A percentile compares a stretch with the other conserved stretches of the same genome.
These are phyloP conservation scores for Colletotrichum kahawae DNA, from an alignment of 2,329 filamentous ascomycete species.

Conservation along the genomic window DNA sequence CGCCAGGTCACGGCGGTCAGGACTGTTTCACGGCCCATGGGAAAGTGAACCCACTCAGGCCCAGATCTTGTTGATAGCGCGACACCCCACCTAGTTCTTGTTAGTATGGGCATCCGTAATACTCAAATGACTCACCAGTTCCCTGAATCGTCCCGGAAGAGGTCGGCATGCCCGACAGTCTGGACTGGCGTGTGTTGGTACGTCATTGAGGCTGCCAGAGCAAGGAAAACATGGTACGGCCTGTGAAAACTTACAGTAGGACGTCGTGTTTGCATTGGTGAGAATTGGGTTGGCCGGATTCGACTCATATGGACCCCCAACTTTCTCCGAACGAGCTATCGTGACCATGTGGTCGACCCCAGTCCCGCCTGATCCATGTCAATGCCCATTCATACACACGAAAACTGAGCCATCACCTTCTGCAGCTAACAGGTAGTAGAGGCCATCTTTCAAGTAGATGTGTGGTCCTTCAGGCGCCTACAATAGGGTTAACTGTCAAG, in stretches of 20 bases:
- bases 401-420: constrained; percentile 38
- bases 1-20: constrained; percentile 43
- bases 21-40: constrained; percentile 48
- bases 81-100: constrained; percentile 35
- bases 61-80: constrained; percentile 45
- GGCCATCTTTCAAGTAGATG: constrained; percentile 54
- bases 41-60: constrained; percentile 40
- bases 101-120: not conserved
- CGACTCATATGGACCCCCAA: constrained; percentile 50
- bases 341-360: constrained; percentile 53
- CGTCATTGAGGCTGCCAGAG: not conserved
- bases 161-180: constrained; percentile 60
- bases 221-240: not conserved
- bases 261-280: constrained; percentile 47
- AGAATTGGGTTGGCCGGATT: constrained; percentile 50
- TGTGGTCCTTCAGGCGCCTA: constrained; percentile 54
- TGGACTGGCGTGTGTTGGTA: constrained; percentile 36
- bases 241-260: constrained; percentile 33
- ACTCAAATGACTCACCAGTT: constrained; percentile 32
- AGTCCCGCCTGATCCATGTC: constrained; percentile 41
- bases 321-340: constrained; percentile 46
- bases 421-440: constrained; percentile 58
- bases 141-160: constrained; percentile 53
- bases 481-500: not conserved
- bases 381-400: not conserved